Conservation (phyloP, 2,329 filamentous ascomycete species). For the Fusarium verrucosum region DNA sequence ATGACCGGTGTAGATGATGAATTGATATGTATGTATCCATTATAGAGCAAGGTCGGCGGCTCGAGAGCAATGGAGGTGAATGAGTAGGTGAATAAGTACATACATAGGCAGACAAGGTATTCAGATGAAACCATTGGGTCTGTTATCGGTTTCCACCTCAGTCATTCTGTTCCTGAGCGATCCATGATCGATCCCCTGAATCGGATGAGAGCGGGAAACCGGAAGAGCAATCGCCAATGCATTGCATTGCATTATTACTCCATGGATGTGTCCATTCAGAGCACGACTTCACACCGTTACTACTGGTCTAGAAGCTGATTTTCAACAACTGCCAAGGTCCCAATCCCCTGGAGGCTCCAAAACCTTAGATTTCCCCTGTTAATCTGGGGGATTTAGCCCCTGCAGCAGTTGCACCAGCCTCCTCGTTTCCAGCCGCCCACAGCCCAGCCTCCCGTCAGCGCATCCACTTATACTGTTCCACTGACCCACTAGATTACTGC, state of each 20-base stretch:
- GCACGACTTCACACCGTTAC: conserved; percentile 9
- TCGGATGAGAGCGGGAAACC: conserved; percentile 26
- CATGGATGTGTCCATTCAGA: conserved; percentile 1
- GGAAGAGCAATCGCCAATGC: conserved; percentile 11
- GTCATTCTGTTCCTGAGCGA: conserved; percentile 18
- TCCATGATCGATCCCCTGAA: conserved; percentile 20
- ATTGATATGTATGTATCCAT: not conserved
- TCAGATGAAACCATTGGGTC: conserved; percentile 17
- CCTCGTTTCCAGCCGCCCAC: conserved; percentile 45
- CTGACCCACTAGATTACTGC: conserved; percentile 38
- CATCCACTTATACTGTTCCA: conserved; percentile 26
- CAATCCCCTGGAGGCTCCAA: conserved; percentile 30
- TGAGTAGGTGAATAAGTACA: too few species aligned
- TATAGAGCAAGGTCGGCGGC: not conserved
- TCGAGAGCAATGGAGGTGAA: too few species aligned
- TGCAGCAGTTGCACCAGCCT: conserved; percentile 46
- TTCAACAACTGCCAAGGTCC: conserved; percentile 28
- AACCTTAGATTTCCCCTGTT: conserved; percentile 31
- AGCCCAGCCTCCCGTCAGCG: conserved; percentile 43
- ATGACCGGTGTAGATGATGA: conserved; percentile 19
- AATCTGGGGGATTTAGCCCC: conserved; percentile 35
- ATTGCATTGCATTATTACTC: not conserved
- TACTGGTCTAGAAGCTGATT: conserved; percentile 10
- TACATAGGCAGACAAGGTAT: too few species aligned
- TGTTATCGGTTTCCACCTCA: conserved; percentile 5